Evolutionary conservation across 352 stramenopile genomes (phyloP).

Genomic region (Phytophthora macrochlamydospora): DNA sequence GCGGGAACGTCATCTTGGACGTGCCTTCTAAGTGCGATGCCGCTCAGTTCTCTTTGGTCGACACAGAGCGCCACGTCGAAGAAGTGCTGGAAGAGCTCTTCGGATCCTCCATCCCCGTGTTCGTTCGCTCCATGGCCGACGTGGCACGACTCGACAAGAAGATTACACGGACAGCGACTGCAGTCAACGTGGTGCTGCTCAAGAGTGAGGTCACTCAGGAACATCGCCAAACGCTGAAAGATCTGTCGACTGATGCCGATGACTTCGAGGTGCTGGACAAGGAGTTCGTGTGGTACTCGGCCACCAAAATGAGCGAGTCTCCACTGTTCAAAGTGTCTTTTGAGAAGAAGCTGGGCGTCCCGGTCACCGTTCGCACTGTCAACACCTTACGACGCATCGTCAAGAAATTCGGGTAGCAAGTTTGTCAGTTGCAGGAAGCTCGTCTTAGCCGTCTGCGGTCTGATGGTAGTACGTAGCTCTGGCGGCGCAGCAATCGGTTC

Average conservation of each 20-base stretch:
- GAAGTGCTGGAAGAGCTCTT: slow-evolving; percentile 28
- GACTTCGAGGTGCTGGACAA: slow-evolving; percentile 29
- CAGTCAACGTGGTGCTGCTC: slow-evolving; percentile 35
- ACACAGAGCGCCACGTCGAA: slow-evolving; percentile 29
- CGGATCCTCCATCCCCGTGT: slow-evolving; percentile 25
- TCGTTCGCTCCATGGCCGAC: slow-evolving; percentile 25
- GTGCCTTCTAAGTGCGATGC: neutral
- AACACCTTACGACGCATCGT: slow-evolving; percentile 42
- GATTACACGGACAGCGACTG: slow-evolving; percentile 19
- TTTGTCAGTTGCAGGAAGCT: neutral
- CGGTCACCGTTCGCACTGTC: slow-evolving; percentile 31
- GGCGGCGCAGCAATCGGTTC: slow-evolving; percentile 8
- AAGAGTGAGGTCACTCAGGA: slow-evolving; percentile 25
- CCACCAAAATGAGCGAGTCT: slow-evolving; percentile 41
- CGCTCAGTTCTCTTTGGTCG: slow-evolving; percentile 1
- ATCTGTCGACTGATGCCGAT: slow-evolving; percentile 21
- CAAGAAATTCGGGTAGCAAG: slow-evolving; percentile 27
- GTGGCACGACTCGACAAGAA: slow-evolving; percentile 8
- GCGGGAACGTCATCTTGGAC: slow-evolving; percentile 38
- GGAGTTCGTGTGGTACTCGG: slow-evolving; percentile 39
- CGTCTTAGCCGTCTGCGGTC: neutral
- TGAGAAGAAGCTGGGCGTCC: slow-evolving; percentile 34
- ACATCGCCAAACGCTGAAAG: slow-evolving; percentile 23
- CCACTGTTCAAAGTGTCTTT: slow-evolving; percentile 43
- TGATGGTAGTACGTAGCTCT: slow-evolving; percentile 6